Evolutionary conservation across 371 early-diverging fungal genomes (phyloP).

Genomic region (Actinomucor elegans): DNA sequence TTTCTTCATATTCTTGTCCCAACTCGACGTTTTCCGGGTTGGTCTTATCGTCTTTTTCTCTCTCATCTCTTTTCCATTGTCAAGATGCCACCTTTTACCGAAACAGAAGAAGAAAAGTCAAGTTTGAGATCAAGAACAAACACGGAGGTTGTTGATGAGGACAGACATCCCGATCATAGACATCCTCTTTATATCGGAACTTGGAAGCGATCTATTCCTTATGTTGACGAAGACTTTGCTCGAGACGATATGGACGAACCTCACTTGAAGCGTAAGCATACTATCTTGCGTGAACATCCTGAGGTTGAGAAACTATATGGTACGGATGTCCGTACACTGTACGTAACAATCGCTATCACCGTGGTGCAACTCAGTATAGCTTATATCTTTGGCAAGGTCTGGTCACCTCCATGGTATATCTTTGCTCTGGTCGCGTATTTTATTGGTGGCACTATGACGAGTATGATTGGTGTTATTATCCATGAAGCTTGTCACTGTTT

Average conservation of each 20-base stretch:
- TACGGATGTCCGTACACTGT: conserved; percentile 74
- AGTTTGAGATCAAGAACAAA: conserved; percentile 2
- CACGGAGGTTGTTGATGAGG: conserved; percentile 1
- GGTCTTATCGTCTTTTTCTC: background rate
- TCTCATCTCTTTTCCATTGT: background rate
- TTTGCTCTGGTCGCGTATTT: conserved; percentile 67
- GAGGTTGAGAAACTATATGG: conserved; percentile 86
- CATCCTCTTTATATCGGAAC: conserved; percentile 80
- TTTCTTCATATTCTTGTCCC: conserved; percentile 1
- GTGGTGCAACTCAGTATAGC: conserved; percentile 75
- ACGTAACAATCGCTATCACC: conserved; percentile 70
- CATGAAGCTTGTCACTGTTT: conserved; percentile 93
- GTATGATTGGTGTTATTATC: conserved; percentile 76
- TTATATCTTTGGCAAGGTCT: conserved; percentile 71
- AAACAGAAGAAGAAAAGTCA: conserved; percentile 14
- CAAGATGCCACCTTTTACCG: conserved; percentile 16
- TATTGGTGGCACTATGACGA: conserved; percentile 84
- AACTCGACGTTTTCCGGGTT: background rate
- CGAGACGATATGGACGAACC: conserved; percentile 92
- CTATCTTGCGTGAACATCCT: conserved; percentile 84
- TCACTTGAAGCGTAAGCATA: conserved; percentile 86
- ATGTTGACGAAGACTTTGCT: conserved; percentile 73
- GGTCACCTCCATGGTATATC: conserved; percentile 55
- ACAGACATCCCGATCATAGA: conserved; percentile 66
- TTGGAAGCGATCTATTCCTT: conserved; percentile 83